phyloP scores from a whole-genome alignment of 202 grass and related monocot species.

The Thinopyrum obtusiflorum region DNA sequence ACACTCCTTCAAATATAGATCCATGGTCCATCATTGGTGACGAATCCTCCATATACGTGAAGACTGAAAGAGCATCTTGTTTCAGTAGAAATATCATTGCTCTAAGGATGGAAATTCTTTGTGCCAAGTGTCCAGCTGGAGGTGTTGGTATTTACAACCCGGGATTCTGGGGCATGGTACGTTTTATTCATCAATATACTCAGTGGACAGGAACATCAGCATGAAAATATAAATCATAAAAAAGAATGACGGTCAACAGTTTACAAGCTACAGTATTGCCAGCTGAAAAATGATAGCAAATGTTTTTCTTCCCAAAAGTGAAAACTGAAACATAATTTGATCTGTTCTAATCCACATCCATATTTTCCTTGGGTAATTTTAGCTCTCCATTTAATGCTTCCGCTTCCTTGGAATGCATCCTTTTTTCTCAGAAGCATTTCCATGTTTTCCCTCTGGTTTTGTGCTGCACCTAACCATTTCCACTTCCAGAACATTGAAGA shows the following conservation, averaged over 20 bases:
- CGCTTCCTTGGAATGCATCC: background rate
- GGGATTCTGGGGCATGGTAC: conserved; percentile 90
- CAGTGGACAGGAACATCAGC: background rate
- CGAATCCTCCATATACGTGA: conserved; percentile 39
- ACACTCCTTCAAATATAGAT: conserved; percentile 73
- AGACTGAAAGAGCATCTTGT: conserved; percentile 53
- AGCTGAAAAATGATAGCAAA: background rate
- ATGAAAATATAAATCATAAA: background rate
- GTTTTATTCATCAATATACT: background rate
- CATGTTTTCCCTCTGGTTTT: background rate
- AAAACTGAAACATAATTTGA: background rate
- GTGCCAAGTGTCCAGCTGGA: conserved; percentile 45
- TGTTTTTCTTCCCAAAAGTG: background rate
- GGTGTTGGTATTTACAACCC: conserved; percentile 78
- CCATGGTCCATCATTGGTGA: conserved; percentile 72
- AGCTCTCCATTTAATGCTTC: background rate
- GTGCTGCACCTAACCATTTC: background rate
- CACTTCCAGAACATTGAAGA: conserved; percentile 69
- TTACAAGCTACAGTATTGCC: background rate
- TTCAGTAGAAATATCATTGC: conserved; percentile 65
- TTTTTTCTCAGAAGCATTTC: conserved; percentile 2
- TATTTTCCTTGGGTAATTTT: background rate
- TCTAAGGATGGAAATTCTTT: conserved; percentile 61
- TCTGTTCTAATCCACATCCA: background rate
- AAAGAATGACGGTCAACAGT: background rate